A percentile compares a stretch with the other conserved stretches of the same genome.
phyloP scores from a whole-genome alignment of 2,329 filamentous ascomycete genomes.

The Aspergillus amoenus region DNA sequence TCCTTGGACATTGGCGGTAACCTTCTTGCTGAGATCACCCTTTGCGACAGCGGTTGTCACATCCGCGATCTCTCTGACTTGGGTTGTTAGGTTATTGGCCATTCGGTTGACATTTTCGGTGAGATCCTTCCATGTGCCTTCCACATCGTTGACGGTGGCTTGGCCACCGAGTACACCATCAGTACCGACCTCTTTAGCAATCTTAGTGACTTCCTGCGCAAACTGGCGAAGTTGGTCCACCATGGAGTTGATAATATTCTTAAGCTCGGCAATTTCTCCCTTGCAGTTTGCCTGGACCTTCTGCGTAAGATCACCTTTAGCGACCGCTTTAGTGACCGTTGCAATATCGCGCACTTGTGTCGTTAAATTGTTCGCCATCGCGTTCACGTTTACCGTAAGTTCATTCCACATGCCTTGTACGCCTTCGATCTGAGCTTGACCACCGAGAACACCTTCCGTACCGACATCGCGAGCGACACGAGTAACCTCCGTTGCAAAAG shows the following conservation, averaged over 20 bases:
- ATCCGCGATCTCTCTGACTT: slow-evolving; percentile 95
- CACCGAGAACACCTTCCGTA: slow-evolving; percentile 78
- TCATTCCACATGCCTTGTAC: slow-evolving; percentile 90
- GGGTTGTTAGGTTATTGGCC: slow-evolving; percentile 96
- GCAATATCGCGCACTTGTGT: slow-evolving; percentile 95
- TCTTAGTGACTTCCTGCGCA: slow-evolving; percentile 92
- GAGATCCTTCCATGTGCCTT: slow-evolving; percentile 94
- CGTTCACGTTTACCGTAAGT: slow-evolving; percentile 80
- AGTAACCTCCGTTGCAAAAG: slow-evolving; percentile 80
- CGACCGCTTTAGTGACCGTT: slow-evolving; percentile 67
- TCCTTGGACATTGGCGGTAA: slow-evolving; percentile 87
- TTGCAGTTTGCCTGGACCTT: slow-evolving; percentile 92
- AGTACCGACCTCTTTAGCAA: slow-evolving; percentile 93
- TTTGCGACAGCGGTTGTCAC: slow-evolving; percentile 94
- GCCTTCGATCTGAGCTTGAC: slow-evolving; percentile 78
- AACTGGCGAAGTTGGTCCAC: slow-evolving; percentile 97
- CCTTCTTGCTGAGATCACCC: slow-evolving; percentile 93
- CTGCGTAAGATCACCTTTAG: slow-evolving; percentile 87
- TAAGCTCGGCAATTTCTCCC: slow-evolving; percentile 90
- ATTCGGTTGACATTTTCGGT: slow-evolving; percentile 97
- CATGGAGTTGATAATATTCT: slow-evolving; percentile 99
- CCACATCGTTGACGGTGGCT: slow-evolving; percentile 91
- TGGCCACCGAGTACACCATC: slow-evolving; percentile 93
- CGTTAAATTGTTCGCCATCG: slow-evolving; percentile 84
- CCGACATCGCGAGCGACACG: slow-evolving; percentile 81